Evolutionary conservation across 2,329 filamentous ascomycete genomes (phyloP), one percentile per base, ranked within the genome.

Genomic region (Bipolaris gigantea): DNA sequence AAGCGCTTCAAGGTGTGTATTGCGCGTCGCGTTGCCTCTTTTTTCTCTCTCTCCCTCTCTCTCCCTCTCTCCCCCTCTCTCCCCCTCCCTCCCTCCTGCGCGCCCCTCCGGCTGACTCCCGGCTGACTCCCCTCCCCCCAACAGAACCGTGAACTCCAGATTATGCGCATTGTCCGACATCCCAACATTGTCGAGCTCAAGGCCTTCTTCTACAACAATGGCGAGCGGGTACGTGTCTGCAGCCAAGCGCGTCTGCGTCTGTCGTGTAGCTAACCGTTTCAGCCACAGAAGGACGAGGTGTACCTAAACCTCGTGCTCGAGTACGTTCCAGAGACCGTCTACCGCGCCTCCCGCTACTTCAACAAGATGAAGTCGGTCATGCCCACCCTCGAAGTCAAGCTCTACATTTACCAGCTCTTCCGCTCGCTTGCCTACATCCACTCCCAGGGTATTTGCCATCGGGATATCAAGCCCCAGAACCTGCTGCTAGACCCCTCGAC

Each of bases 361-460:
- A 97, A 95, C 84, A 99, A 99, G 82, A 89, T 97, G 88, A 99
- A 97, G 86, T 96, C 92, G 6, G 97, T 93, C 48, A 99, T 99
- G 94, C 94, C 94, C 15, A 96, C 93, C 68, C 85, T 99, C 67
- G 94, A 99, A 78, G 92, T 97, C 74, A 99, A 99, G 83, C 88
- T 99, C 60, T 99, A 97, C 83, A 99, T 93, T 75, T 99, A 99
- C 80, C 94, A 99, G 81, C 89, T 99, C 50, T 99, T 99, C 85
- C 89, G 94, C 67, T 96, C 94, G 33, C 84, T 99, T 66, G 94
- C 94, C 72, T 99, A 99, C 79, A 99, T 99, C 67, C 94, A 99
- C 79, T 97, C 94, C 9, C 93, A 97, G 80, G 94, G 94, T 70
- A 99, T 99, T 77, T 99, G 94, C 79, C 94, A 99, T 76, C 86